Conservation (phyloP, 1,284 basidiomycete genomes). For the Cryptococcus sp. region DNA sequence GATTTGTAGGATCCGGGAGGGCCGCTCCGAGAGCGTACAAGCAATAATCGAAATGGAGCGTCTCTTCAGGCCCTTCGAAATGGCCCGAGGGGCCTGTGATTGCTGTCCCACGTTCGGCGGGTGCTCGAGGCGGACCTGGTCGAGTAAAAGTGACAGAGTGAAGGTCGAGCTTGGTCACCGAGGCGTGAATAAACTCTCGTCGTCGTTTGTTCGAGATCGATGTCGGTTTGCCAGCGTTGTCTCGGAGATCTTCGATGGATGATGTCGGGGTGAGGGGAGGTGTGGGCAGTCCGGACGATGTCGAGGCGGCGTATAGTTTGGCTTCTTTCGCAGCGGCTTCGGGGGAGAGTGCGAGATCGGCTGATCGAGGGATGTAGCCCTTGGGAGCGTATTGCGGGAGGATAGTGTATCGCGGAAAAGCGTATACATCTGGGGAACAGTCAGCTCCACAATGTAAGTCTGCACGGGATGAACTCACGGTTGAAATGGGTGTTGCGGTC, state of each 20-base stretch:
- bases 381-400: conserved; percentile 49
- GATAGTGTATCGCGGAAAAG: conserved; percentile 50
- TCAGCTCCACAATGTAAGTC: conserved; percentile 1
- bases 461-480: conserved; percentile 16
- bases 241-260: not conserved
- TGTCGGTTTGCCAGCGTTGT: conserved; percentile 23
- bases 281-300: conserved; percentile 8
- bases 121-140: conserved; percentile 2
- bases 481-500: conserved; percentile 58
- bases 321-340: not conserved
- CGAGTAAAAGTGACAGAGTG: conserved; percentile 51
- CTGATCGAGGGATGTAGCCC: conserved; percentile 61
- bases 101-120: conserved; percentile 3
- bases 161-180: conserved; percentile 50
- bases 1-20: conserved; percentile 44
- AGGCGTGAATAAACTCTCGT: conserved; percentile 49
- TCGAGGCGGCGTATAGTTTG: not conserved
- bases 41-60: conserved; percentile 47
- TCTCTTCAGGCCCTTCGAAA: conserved; percentile 30
- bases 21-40: conserved; percentile 47
- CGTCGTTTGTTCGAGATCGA: too few relatives aligned
- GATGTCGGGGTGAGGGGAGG: conserved; percentile 19
- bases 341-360: conserved; percentile 41
- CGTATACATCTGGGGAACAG: conserved; percentile 45
- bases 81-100: conserved; percentile 4